These are phyloP conservation scores for Yarrowia hollandica DNA, from an alignment of 805 yeast genomes.

Conservation along the genomic window DNA sequence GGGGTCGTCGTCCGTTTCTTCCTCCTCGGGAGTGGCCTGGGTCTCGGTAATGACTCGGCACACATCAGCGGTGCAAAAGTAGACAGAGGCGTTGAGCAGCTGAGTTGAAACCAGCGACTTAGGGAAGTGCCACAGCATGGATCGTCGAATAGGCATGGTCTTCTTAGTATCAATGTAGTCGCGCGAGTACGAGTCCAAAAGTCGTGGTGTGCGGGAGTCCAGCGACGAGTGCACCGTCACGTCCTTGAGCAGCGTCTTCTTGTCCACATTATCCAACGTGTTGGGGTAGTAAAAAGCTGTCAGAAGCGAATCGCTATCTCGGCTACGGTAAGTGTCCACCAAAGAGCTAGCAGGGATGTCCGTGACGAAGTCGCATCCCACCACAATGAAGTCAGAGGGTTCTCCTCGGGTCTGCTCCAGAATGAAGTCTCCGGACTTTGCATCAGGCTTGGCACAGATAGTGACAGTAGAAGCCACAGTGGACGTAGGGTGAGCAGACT, in stretches of 20 bases:
- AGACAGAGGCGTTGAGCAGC: constrained; percentile 71
- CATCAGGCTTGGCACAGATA: constrained; percentile 18
- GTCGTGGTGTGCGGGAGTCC: constrained; percentile 42
- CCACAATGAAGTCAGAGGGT: constrained; percentile 62
- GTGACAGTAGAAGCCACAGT: not conserved
- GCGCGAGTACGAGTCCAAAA: constrained; percentile 72
- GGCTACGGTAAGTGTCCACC: constrained; percentile 77
- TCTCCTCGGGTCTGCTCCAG: constrained; percentile 19
- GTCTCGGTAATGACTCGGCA: constrained; percentile 50
- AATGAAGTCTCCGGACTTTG: constrained; percentile 35
- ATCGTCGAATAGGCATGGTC: constrained; percentile 74
- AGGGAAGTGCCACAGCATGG: constrained; percentile 87
- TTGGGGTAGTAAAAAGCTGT: constrained; percentile 71
- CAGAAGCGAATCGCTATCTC: constrained; percentile 68
- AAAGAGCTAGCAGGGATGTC: constrained; percentile 88
- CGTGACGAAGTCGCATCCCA: constrained; percentile 94
- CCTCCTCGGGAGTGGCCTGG: constrained; percentile 35
- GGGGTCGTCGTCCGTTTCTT: constrained; percentile 31
- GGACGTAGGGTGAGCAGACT: not conserved
- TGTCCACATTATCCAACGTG: constrained; percentile 72
- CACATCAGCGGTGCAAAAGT: constrained; percentile 58
- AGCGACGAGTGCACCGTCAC: constrained; percentile 50
- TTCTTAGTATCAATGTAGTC: constrained; percentile 71
- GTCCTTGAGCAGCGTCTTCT: constrained; percentile 65
- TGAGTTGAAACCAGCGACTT: constrained; percentile 73